phyloP scores from a whole-genome alignment of 1,284 basidiomycete species.

The Tilletiaria anomala region DNA sequence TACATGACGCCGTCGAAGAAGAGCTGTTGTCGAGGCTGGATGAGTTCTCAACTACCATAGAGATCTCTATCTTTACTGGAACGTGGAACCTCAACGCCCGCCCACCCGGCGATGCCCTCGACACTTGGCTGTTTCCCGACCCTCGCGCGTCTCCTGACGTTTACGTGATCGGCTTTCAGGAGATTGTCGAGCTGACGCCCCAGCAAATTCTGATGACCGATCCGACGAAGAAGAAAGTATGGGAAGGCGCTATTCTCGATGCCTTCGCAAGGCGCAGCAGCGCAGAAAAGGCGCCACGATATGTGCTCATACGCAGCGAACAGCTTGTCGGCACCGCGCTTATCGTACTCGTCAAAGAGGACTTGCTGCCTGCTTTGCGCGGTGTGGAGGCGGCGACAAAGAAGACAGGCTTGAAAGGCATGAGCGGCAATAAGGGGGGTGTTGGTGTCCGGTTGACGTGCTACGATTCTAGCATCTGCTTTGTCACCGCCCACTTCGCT shows the following conservation, averaged over 20 bases:
- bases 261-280: conserved; percentile 54
- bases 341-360: conserved; percentile 65
- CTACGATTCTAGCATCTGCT: conserved; percentile 79
- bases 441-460: conserved; percentile 83
- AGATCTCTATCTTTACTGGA: conserved; percentile 65
- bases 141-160: conserved; percentile 53
- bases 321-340: conserved; percentile 92
- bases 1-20: conserved; percentile 71
- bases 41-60: conserved; percentile 70
- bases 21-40: conserved; percentile 44
- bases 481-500: conserved; percentile 87
- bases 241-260: conserved; percentile 72
- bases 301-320: conserved; percentile 77
- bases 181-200: conserved; percentile 90
- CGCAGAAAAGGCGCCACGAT: conserved; percentile 52
- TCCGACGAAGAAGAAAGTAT: conserved; percentile 59
- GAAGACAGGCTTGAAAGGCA: conserved; percentile 92
- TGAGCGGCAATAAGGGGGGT: conserved; percentile 82
- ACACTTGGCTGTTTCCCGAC: conserved; percentile 75
- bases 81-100: conserved; percentile 95
- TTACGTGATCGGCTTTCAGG: conserved; percentile 85
- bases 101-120: conserved; percentile 60
- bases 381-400: conserved; percentile 81
- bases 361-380: conserved; percentile 61
- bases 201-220: conserved; percentile 87